Percentiles rank a stretch among this genome's conserved stretches.
phyloP scores from a whole-genome alignment of 305 asterid species.

The Euphrasia arctica region DNA sequence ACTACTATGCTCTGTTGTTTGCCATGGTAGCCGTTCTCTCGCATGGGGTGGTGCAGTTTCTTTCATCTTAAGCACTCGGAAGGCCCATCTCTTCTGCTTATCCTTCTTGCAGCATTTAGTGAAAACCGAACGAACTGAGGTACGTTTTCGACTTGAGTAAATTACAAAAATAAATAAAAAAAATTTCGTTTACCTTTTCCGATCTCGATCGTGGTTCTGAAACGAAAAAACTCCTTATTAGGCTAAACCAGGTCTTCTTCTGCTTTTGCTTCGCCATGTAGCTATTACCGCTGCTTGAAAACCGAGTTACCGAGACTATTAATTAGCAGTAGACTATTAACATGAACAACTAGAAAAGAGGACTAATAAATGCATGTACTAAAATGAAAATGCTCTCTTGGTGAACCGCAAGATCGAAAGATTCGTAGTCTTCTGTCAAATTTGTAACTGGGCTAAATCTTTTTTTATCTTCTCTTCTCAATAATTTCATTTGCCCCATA shows the following conservation, averaged over 20 bases:
- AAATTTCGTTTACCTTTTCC: conserved; percentile 48
- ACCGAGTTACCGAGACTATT: background rate
- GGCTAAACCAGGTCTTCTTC: conserved; percentile 58
- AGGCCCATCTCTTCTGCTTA: conserved; percentile 51
- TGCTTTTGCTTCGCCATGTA: conserved; percentile 43
- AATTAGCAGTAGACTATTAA: background rate
- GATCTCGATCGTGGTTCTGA: conserved; percentile 49
- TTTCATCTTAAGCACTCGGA: conserved; percentile 47
- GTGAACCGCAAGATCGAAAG: conserved; percentile 20
- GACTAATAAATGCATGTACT: conserved; percentile 28
- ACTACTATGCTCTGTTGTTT: conserved; percentile 24
- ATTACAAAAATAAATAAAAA: background rate
- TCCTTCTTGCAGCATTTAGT: conserved; percentile 35
- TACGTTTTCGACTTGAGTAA: background rate
- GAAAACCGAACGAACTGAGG: conserved; percentile 22
- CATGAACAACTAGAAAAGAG: conserved; percentile 29
- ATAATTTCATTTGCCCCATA: conserved; percentile 34
- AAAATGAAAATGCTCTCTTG: conserved; percentile 19
- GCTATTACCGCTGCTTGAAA: conserved; percentile 5
- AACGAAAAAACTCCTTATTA: conserved; percentile 52
- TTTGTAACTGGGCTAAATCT: conserved; percentile 1
- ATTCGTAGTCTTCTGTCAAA: conserved; percentile 18
- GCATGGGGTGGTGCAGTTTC: conserved; percentile 38
- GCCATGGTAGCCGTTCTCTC: conserved; percentile 29
- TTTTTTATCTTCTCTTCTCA: conserved; percentile 24